Evolutionary conservation across 306 rosid species (phyloP).

Genomic region (Acmispon strigosus): DNA sequence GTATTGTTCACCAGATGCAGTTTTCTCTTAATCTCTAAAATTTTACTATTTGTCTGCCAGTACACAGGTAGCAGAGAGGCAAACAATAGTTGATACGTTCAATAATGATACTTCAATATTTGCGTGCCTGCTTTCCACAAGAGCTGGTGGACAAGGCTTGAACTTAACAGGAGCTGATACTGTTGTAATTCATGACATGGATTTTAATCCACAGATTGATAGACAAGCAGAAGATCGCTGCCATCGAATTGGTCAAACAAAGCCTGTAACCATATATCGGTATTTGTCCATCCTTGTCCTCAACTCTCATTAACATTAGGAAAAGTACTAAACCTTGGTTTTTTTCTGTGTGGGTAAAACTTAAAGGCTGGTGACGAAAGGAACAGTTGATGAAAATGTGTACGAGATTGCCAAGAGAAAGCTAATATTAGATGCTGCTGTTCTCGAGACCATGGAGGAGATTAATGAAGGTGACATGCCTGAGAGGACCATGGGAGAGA

Average conservation of each 20-base stretch:
- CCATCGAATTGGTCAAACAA: conserved; percentile 88
- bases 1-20: neutral
- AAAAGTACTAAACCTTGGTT: neutral
- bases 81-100: conserved; percentile 90
- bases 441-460: conserved; percentile 75
- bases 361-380: conserved; percentile 72
- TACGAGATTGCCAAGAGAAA: conserved; percentile 96
- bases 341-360: neutral
- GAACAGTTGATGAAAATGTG: conserved; percentile 89
- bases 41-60: conserved; percentile 37
- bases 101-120: conserved; percentile 75
- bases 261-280: conserved; percentile 87
- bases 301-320: neutral
- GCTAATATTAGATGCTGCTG: conserved; percentile 91
- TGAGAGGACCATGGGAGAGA: conserved; percentile 98
- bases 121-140: conserved; percentile 94
- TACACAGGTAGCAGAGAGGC: conserved; percentile 89
- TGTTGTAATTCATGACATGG: conserved; percentile 96
- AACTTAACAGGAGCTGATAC: conserved; percentile 91
- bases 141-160: conserved; percentile 99
- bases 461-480: conserved; percentile 65
- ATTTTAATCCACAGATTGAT: conserved; percentile 94
- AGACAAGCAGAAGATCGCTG: conserved; percentile 97
- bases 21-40: neutral
- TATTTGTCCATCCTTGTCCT: conserved; percentile 19